Percentiles rank a stretch among this genome's conserved stretches.
Conservation (phyloP, 208 protist genomes). For the Lotmaria passim region DNA sequence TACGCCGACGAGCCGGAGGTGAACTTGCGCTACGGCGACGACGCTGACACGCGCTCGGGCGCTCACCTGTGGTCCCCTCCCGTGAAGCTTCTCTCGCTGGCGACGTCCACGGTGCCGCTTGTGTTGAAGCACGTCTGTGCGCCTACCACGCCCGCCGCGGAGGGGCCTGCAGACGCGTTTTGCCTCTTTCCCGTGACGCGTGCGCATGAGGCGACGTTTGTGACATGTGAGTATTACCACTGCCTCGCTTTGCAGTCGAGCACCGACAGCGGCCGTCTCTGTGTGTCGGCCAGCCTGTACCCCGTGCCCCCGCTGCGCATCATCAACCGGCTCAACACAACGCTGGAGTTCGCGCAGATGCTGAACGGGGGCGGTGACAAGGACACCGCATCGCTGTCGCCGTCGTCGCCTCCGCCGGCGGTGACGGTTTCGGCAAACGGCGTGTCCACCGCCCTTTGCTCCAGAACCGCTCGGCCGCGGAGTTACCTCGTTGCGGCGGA, state of each 20-base stretch:
- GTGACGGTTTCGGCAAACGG: background rate
- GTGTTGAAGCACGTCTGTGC: constrained; percentile 39
- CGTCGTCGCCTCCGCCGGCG: background rate
- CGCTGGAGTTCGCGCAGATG: constrained; percentile 21
- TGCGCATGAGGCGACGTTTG: background rate
- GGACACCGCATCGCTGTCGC: too few relatives aligned
- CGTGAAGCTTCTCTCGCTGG: constrained; percentile 44
- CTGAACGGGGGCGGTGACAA: background rate
- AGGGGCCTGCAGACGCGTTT: background rate
- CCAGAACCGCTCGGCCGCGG: constrained; percentile 1
- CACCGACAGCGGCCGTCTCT: constrained; percentile 7
- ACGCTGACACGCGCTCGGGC: constrained; percentile 12
- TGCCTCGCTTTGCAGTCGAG: constrained; percentile 25
- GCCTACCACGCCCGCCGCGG: background rate
- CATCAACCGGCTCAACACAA: constrained; percentile 33
- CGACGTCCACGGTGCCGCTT: constrained; percentile 41
- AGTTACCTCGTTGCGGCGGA: constrained; percentile 28
- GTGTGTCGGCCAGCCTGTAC: constrained; percentile 18
- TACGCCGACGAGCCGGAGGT: constrained; percentile 33
- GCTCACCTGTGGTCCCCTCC: constrained; percentile 43
- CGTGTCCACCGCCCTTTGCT: constrained; percentile 21
- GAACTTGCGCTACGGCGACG: constrained; percentile 30
- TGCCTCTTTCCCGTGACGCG: constrained; percentile 4
- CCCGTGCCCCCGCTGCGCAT: constrained; percentile 19
- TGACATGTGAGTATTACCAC: constrained; percentile 3